Evolutionary conservation across 345 rosid species (phyloP).

Genomic region (Hypericum androsaemum): DNA sequence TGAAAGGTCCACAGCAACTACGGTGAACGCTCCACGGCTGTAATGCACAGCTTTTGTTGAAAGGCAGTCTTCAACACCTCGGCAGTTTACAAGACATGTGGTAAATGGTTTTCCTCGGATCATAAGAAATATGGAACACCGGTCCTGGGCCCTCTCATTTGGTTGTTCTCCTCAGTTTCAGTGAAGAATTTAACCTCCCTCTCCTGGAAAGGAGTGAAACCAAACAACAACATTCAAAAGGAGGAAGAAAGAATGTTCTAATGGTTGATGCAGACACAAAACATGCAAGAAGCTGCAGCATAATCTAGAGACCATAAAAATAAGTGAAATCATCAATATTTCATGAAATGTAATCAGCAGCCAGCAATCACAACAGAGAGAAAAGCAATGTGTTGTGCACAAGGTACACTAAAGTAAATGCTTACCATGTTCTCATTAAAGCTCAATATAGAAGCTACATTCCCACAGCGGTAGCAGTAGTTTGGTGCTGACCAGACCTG

Average conservation of each 20-base stretch:
- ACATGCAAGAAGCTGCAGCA: no score
- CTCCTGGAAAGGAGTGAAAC: constrained; percentile 40
- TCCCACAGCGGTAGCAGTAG: constrained; percentile 98
- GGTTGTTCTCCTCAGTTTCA: constrained; percentile 97
- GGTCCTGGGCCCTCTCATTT: constrained; percentile 99
- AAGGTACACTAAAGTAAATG: no score
- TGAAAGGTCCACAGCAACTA: no score
- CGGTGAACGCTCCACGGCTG: no score
- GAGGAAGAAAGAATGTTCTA: no score
- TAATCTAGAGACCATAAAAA: no score
- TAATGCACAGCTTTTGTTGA: constrained; percentile 5
- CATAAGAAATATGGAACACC: constrained; percentile 94
- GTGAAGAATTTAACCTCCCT: constrained; percentile 97
- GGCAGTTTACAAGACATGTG: constrained; percentile 18
- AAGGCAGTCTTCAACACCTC: constrained; percentile 9
- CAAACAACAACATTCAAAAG: not conserved
- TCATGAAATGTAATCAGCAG: no score
- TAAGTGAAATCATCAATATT: no score
- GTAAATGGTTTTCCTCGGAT: constrained; percentile 14
- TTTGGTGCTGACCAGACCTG: constrained; percentile 99
- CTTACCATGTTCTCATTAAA: constrained; percentile 95
- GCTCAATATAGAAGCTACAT: constrained; percentile 97
- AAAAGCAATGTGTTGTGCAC: no score
- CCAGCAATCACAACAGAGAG: no score
- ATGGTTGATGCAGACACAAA: no score